phyloP scores from a whole-genome alignment of 2,329 filamentous ascomycete genomes.

The Colletotrichum cordylinicola region DNA sequence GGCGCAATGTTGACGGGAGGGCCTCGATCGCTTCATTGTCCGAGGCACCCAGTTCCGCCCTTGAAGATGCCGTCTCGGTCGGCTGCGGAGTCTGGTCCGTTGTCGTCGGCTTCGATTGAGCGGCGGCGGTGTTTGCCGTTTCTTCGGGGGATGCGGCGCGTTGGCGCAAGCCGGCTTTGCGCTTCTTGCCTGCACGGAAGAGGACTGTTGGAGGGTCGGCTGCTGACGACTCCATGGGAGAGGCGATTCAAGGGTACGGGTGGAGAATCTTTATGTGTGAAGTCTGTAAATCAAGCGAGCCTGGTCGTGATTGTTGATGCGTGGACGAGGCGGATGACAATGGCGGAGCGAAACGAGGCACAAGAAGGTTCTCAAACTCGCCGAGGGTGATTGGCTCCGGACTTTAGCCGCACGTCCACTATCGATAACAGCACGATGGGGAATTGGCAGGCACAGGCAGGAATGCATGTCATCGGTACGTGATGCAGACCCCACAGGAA shows the following conservation, averaged over 20 bases:
- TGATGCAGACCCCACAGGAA: background rate
- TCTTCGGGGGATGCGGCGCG: conserved; percentile 39
- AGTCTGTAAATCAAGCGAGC: background rate
- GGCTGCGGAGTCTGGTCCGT: background rate
- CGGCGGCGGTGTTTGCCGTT: background rate
- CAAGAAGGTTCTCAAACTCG: background rate
- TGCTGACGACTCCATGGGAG: conserved; percentile 24
- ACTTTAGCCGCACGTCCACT: background rate
- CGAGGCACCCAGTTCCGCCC: background rate
- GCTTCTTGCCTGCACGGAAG: conserved; percentile 65
- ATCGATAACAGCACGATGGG: background rate
- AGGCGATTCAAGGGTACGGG: background rate
- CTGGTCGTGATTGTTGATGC: background rate
- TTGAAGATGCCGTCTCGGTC: background rate
- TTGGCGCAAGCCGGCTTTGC: conserved; percentile 61
- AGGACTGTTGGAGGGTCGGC: conserved; percentile 40
- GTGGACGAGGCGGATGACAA: background rate
- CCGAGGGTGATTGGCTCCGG: background rate
- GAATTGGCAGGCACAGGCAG: background rate
- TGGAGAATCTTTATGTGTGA: background rate
- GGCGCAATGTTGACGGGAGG: conserved; percentile 38
- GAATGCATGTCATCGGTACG: conserved; percentile 1
- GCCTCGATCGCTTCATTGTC: conserved; percentile 16
- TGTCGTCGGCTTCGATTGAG: background rate
- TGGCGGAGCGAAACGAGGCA: background rate